Evolutionary conservation across 345 rosid species (phyloP).

Genomic region (Brassica rapa): DNA sequence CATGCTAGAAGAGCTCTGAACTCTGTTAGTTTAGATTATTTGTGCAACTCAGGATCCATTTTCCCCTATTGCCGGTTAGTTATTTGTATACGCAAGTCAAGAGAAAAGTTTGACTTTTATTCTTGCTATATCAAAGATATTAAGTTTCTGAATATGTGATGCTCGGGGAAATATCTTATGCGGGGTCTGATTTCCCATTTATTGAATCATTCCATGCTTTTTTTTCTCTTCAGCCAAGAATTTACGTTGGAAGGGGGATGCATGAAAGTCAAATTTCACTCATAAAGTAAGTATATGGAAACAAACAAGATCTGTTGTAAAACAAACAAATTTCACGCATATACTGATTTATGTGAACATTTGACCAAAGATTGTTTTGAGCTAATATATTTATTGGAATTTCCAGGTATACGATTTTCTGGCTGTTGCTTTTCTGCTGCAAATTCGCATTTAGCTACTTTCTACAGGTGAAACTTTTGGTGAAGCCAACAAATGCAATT

Average conservation of each 20-base stretch:
- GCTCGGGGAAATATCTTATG: slow-evolving; percentile 14
- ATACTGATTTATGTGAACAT: slow-evolving; percentile 13
- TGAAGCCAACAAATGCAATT: slow-evolving; percentile 87
- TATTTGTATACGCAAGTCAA: slow-evolving; percentile 9
- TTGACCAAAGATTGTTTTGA: slow-evolving; percentile 7
- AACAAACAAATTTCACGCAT: not conserved
- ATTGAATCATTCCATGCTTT: slow-evolving; percentile 27
- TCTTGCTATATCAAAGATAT: slow-evolving; percentile 14
- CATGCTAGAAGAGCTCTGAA: slow-evolving; percentile 21
- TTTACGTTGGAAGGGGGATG: slow-evolving; percentile 96
- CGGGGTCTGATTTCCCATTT: slow-evolving; percentile 19
- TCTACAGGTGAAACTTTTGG: slow-evolving; percentile 85
- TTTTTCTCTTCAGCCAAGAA: slow-evolving; percentile 74
- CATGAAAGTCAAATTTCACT: slow-evolving; percentile 95
- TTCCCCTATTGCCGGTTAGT: slow-evolving; percentile 11
- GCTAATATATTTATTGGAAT: slow-evolving; percentile 24
- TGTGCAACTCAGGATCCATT: not conserved
- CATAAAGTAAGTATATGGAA: slow-evolving; percentile 64
- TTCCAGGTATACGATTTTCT: slow-evolving; percentile 87
- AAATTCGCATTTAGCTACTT: slow-evolving; percentile 78
- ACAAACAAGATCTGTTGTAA: slow-evolving; percentile 9
- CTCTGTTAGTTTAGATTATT: not conserved
- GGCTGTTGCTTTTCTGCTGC: slow-evolving; percentile 74
- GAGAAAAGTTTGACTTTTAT: not conserved
- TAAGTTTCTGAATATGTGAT: slow-evolving; percentile 5